Evolutionary conservation across 2,329 filamentous ascomycete species (phyloP), one percentile per base, ranked within the genome.

Genomic region (Fonsecaea monophora): DNA sequence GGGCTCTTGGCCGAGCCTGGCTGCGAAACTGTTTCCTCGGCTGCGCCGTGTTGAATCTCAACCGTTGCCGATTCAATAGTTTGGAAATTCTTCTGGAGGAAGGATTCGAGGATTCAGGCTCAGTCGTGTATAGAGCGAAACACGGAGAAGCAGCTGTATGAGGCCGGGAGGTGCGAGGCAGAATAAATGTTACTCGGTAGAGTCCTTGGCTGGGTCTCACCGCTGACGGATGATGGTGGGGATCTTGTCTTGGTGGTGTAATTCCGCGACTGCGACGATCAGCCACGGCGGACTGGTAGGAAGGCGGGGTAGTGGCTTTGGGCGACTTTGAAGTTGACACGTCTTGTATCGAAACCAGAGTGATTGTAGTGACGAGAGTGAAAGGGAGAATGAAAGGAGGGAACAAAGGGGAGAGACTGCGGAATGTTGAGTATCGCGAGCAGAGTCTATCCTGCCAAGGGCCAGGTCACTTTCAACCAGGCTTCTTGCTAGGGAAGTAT

Each of bases 211-310:
- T 60, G 30, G 42, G 66, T 66, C 68, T 70, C 68, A 70, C 65
- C 68, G 68, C 66, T 68, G 68, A 64, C 56, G 54, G 55, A 65
- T 56, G 54, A 30, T 55, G 38, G 56, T 61, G 62, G 68, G 53
- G 67, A 40, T 61, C 15, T 37, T 45, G 38, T 13, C 30, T 21
- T 32, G 15, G 54, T 53, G 58, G 53, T 68, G 54, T 50, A 60
- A 64, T 53, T 66, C 37, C 53, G 54, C 56, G 53, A 67, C 34
- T 38, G 38, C 38, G 55, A 64, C 55, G 40, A 64, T 65, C 55
- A 34, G 59, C 58, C 66, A 48, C 62, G 45, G 62, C 53, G 45
- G 34, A 35, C 38, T 48, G 35, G 21, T 35, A 37, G 21, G 21
- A 45, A 38, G n/a, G 53, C 53, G 50, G 60, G 60, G 37, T 12